A percentile compares a stretch with the other conserved stretches of the same genome.
These are phyloP conservation scores for Ogataea trehalophila DNA, from an alignment of 805 yeast species.

Conservation along the genomic window DNA sequence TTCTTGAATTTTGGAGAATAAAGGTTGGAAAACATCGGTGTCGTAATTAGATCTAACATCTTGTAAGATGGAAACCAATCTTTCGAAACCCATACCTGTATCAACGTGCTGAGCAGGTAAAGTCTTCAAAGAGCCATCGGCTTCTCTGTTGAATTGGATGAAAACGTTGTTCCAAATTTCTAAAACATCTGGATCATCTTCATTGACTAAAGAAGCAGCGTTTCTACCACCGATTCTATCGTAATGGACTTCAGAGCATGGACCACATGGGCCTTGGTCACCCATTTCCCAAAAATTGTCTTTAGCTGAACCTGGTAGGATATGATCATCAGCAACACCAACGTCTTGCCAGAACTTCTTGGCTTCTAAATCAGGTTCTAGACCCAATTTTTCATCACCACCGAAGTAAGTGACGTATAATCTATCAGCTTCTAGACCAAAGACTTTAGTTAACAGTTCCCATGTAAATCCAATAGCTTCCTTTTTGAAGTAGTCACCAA, in stretches of 20 bases:
- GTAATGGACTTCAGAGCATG: conserved; percentile 96
- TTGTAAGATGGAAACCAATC: conserved; percentile 92
- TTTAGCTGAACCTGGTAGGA: conserved; percentile 81
- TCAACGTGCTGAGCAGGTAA: conserved; percentile 95
- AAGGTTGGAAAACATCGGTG: conserved; percentile 92
- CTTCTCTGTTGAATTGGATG: conserved; percentile 93
- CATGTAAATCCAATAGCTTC: conserved; percentile 88
- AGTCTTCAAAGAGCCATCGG: conserved; percentile 71
- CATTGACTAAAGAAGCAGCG: conserved; percentile 83
- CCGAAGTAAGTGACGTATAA: conserved; percentile 95
- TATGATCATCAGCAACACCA: conserved; percentile 90
- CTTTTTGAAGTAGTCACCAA: conserved; percentile 96
- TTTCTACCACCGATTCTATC: conserved; percentile 99
- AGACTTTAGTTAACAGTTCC: conserved; percentile 84
- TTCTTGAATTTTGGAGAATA: conserved; percentile 81
- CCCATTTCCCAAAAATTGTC: conserved; percentile 99
- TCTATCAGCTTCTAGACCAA: conserved; percentile 72
- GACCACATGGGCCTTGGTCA: conserved; percentile 99
- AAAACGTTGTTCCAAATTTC: conserved; percentile 98
- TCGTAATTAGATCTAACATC: conserved; percentile 91
- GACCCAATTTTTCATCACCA: conserved; percentile 78
- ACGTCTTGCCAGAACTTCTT: conserved; percentile 77
- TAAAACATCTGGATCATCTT: conserved; percentile 96
- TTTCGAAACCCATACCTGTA: conserved; percentile 98
- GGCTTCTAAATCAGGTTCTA: conserved; percentile 93